phyloP scores from a whole-genome alignment of 306 rosid genomes.

The Cicer chorassanicum region DNA sequence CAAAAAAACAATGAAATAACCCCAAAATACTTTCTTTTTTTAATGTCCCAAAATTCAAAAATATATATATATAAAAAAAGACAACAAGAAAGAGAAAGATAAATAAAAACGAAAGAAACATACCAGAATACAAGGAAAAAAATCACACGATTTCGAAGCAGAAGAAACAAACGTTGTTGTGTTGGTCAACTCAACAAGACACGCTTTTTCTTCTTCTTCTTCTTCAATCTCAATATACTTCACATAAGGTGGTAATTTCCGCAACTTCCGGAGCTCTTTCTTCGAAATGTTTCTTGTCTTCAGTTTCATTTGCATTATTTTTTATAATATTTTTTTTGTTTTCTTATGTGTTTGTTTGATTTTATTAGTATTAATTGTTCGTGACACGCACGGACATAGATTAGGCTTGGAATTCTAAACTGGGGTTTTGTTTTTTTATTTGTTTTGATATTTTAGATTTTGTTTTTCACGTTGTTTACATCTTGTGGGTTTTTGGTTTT shows the following conservation, averaged over 20 bases:
- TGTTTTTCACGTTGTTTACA: constrained; percentile 50
- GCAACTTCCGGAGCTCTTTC: constrained; percentile 51
- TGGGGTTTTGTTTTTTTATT: constrained; percentile 45
- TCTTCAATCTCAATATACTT: constrained; percentile 51
- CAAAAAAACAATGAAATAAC: constrained; percentile 3
- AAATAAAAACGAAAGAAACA: constrained; percentile 18
- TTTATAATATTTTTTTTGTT: constrained; percentile 22
- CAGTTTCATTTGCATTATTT: constrained; percentile 31
- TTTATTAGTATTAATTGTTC: constrained; percentile 42
- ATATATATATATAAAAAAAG: neutral
- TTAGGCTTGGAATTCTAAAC: constrained; percentile 55
- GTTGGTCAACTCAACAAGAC: constrained; percentile 42
- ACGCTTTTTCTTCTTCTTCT: constrained; percentile 41
- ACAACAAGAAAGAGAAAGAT: neutral
- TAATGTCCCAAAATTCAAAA: constrained; percentile 31
- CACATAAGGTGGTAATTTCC: constrained; percentile 44
- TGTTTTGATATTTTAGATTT: constrained; percentile 30
- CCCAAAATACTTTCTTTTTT: neutral
- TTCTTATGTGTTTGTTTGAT: constrained; percentile 32
- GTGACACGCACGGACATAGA: constrained; percentile 44
- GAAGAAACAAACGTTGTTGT: constrained; percentile 47
- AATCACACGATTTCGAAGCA: constrained; percentile 52
- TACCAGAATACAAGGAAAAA: constrained; percentile 14
- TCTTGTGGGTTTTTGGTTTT: constrained; percentile 49
- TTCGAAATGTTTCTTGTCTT: constrained; percentile 42